These are phyloP conservation scores for Ophiostoma quercus DNA, from an alignment of 2,329 filamentous ascomycete genomes.

Conservation along the genomic window DNA sequence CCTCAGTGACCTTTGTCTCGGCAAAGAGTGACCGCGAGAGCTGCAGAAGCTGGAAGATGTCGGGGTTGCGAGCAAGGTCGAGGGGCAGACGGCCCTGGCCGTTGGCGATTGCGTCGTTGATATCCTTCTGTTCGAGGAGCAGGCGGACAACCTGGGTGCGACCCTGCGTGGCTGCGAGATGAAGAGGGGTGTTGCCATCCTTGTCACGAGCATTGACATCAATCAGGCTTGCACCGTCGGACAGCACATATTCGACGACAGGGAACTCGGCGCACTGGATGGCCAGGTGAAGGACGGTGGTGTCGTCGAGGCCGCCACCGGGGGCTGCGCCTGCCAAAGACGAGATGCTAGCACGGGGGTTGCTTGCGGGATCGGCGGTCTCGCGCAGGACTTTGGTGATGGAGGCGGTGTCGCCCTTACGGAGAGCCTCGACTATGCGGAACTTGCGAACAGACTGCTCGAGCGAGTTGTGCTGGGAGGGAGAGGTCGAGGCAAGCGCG, in stretches of 20 bases:
- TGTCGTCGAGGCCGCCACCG: conserved; percentile 61
- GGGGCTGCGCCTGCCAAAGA: conserved; percentile 41
- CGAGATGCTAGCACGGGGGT: conserved; percentile 53
- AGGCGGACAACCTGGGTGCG: conserved; percentile 74
- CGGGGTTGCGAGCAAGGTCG: conserved; percentile 82
- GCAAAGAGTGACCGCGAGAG: conserved; percentile 84
- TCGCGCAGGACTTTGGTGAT: conserved; percentile 83
- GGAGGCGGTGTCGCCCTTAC: conserved; percentile 82
- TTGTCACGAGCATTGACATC: conserved; percentile 88
- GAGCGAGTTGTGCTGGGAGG: conserved; percentile 47
- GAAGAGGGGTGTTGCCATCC: conserved; percentile 90
- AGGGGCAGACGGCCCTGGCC: conserved; percentile 77
- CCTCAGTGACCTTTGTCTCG: conserved; percentile 75
- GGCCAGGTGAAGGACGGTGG: conserved; percentile 84
- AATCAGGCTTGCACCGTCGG: conserved; percentile 59
- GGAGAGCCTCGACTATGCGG: conserved; percentile 84
- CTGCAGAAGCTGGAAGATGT: conserved; percentile 94
- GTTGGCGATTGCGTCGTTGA: conserved; percentile 87
- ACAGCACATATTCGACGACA: conserved; percentile 92
- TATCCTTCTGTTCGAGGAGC: conserved; percentile 71
- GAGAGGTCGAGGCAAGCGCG: conserved; percentile 9
- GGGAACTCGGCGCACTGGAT: conserved; percentile 91
- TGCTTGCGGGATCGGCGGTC: conserved; percentile 43
- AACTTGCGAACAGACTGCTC: conserved; percentile 95
- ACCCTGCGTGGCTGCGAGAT: conserved; percentile 79